Evolutionary conservation across 441 rosid species (phyloP), one percentile per base, ranked within the genome.

Genomic region (Gossypium davidsonii): DNA sequence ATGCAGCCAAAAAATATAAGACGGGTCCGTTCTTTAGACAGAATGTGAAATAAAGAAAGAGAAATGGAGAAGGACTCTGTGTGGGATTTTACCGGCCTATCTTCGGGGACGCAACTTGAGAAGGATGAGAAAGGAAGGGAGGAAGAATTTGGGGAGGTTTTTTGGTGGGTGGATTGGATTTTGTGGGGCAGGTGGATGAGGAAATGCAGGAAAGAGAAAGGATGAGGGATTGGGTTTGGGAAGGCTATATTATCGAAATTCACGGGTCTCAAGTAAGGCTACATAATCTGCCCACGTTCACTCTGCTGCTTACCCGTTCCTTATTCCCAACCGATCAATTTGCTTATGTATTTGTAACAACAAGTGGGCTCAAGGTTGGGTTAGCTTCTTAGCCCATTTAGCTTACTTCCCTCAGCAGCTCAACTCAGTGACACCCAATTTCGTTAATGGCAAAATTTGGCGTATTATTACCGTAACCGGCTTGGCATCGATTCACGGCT

Each of bases 221-320:
- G 44, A 26, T 4, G 6, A 51, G 42, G 26, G 26, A 25, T 25
- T 28, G 42, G 44, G 25, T 17, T 28, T 28, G 28, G 44, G 48
- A 57, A 71, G 74, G 42, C n/a, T 51, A 55, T 28, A 59, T 69
- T 31, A 70, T 69, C 74, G 77, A 26, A 56, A 48, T 70, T 28
- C 73, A 53, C 26, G 46, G 46, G 9, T 53, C 73, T 17, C 21
- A 53, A 53, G 17, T 0, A 39, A 34, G 61, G 55, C 70, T 7
- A 5, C 70, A 23, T 39, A 57, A 55, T 28, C 55, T 18, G 14
- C 65, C 65, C 37, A 18, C 63, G 17, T 8, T 15, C 44, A 69
- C 62, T 15, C 2, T 51, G 62, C 42, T n/a, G 48, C 21, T 68
- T 31, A 39, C 15, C 68, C 55, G 55, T 15, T 51, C 55, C 18